A percentile compares a stretch with the other conserved stretches of the same genome.
Evolutionary conservation across 257 asterid species (phyloP).

Genomic region (Ligustrum vulgare): DNA sequence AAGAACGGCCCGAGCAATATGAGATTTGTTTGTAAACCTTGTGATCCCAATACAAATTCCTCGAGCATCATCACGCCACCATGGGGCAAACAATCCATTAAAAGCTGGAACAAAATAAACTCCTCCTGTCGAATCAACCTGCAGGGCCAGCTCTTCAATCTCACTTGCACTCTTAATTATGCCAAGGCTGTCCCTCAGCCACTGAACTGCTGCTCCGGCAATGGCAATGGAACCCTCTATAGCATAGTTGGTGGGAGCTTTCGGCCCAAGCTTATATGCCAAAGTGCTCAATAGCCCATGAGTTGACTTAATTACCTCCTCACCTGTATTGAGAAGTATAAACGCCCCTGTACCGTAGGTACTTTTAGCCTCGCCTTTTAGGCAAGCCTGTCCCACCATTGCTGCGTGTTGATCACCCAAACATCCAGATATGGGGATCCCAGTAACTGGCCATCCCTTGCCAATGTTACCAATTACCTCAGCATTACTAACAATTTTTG

Average conservation of each 20-base stretch:
- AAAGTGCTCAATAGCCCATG: constrained; percentile 85
- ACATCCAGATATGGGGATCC: constrained; percentile 83
- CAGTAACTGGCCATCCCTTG: constrained; percentile 78
- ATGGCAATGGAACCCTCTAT: constrained; percentile 97
- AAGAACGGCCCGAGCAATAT: constrained; percentile 90
- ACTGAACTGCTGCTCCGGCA: constrained; percentile 98
- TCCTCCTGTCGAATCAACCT: constrained; percentile 77
- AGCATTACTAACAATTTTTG: constrained; percentile 73
- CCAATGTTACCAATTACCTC: constrained; percentile 70
- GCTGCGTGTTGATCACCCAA: constrained; percentile 98
- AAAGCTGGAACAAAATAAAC: constrained; percentile 96
- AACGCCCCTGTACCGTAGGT: constrained; percentile 94
- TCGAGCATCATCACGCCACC: constrained; percentile 99
- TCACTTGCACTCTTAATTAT: constrained; percentile 73
- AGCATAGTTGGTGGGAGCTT: constrained; percentile 81
- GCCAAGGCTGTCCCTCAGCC: constrained; percentile 92
- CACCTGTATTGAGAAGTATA: constrained; percentile 82
- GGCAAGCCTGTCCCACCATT: constrained; percentile 90
- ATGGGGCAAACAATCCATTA: constrained; percentile 93
- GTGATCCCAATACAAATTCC: constrained; percentile 91
- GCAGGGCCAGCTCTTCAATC: constrained; percentile 79
- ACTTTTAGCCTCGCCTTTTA: constrained; percentile 91
- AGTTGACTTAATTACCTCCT: constrained; percentile 52
- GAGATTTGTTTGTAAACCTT: constrained; percentile 89
- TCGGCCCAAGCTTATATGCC: constrained; percentile 86